Percentiles rank a stretch among this genome's conserved stretches.
Evolutionary conservation across 2,329 filamentous ascomycete genomes (phyloP).

Genomic region (Gaeumannomyces sp.): DNA sequence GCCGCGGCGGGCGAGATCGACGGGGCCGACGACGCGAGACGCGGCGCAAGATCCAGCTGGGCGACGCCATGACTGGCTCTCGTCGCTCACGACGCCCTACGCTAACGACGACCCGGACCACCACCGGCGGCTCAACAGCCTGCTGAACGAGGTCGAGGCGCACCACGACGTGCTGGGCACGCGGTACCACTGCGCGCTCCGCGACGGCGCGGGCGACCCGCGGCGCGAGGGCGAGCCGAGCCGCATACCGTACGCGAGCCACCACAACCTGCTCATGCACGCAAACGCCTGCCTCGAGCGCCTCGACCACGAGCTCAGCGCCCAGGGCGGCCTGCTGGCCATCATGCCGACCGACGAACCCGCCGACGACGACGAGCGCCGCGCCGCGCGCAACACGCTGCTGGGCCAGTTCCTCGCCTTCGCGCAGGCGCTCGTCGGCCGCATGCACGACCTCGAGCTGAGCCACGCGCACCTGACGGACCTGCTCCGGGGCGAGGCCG

Average conservation of each 20-base stretch:
- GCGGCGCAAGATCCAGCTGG: neutral
- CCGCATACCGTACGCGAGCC: constrained; percentile 35
- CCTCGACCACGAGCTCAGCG: constrained; percentile 52
- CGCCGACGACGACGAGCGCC: constrained; percentile 27
- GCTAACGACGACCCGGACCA: constrained; percentile 40
- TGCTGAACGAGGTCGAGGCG: constrained; percentile 38
- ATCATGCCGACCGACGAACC: constrained; percentile 41
- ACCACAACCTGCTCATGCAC: constrained; percentile 47
- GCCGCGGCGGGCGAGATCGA: constrained; percentile 1
- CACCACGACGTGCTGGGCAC: constrained; percentile 36
- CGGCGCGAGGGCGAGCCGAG: constrained; percentile 18
- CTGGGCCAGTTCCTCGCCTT: constrained; percentile 52
- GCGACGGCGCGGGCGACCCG: constrained; percentile 19
- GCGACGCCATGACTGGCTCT: constrained; percentile 39
- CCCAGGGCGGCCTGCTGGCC: constrained; percentile 49
- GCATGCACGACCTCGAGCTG: constrained; percentile 53
- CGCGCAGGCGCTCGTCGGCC: constrained; percentile 45
- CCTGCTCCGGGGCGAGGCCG: constrained; percentile 41
- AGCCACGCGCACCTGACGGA: constrained; percentile 45
- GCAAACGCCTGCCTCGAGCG: constrained; percentile 54
- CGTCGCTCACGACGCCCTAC: constrained; percentile 43
- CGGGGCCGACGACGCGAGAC: constrained; percentile 16
- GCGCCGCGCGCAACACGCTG: constrained; percentile 41
- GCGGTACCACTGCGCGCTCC: constrained; percentile 41
- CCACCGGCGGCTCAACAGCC: constrained; percentile 37